phyloP scores from a whole-genome alignment of 306 rosid genomes.

The Senna tora region DNA sequence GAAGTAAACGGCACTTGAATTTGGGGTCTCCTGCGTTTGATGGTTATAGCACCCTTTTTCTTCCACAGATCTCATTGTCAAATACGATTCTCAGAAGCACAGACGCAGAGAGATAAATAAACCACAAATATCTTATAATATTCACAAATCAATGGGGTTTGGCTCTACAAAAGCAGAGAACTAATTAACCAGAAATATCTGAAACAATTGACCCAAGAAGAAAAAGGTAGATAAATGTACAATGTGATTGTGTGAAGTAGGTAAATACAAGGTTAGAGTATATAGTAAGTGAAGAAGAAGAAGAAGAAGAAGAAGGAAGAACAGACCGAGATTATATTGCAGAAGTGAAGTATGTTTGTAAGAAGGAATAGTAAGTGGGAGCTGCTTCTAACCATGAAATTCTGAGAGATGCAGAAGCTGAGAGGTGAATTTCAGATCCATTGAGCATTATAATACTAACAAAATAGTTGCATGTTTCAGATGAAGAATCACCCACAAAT shows the following conservation, averaged over 20 bases:
- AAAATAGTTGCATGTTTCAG: constrained; percentile 43
- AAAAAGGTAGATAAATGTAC: neutral
- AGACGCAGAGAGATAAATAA: no score
- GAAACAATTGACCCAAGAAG: neutral
- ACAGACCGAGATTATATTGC: constrained; percentile 43
- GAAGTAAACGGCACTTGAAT: constrained; percentile 50
- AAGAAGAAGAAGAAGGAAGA: constrained; percentile 22
- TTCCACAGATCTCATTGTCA: constrained; percentile 78
- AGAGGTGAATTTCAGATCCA: constrained; percentile 60
- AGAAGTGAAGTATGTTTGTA: constrained; percentile 32
- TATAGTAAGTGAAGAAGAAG: constrained; percentile 25
- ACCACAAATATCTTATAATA: no score
- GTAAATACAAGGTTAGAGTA: constrained; percentile 13
- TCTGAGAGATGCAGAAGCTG: constrained; percentile 58
- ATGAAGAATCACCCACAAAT: constrained; percentile 33
- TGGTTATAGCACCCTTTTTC: constrained; percentile 71
- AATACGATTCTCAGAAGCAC: constrained; percentile 7
- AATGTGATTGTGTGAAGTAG: neutral
- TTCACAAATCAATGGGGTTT: no score
- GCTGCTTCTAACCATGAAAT: constrained; percentile 54
- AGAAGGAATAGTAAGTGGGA: constrained; percentile 39
- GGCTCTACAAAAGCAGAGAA: neutral
- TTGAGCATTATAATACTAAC: constrained; percentile 44
- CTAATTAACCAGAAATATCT: constrained; percentile 11
- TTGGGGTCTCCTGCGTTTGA: constrained; percentile 55